These are phyloP conservation scores for Nigrospora osmanthi DNA, from an alignment of 2,329 filamentous ascomycete species.

Conservation along the genomic window DNA sequence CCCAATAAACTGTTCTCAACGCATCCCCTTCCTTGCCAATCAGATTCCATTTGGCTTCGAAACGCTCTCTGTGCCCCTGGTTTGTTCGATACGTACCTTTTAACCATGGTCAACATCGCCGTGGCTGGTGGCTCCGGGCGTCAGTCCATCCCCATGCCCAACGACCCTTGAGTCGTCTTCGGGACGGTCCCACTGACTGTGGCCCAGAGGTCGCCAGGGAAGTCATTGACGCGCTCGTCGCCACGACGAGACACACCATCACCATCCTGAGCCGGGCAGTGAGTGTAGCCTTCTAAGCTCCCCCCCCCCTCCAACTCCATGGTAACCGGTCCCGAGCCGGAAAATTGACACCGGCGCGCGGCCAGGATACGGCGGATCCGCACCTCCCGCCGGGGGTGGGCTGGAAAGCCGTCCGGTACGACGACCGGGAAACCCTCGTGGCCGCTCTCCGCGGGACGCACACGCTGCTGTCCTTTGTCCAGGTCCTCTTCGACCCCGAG, in stretches of 20 bases:
- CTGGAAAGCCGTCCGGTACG: constrained; percentile 37
- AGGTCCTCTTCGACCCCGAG: constrained; percentile 20
- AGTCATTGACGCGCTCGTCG: constrained; percentile 40
- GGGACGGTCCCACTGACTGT: background rate
- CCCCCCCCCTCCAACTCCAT: no score
- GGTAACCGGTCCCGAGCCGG: no score
- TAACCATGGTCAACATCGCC: constrained; percentile 33
- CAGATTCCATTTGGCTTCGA: no score
- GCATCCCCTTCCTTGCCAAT: no score
- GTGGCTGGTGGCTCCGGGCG: constrained; percentile 36
- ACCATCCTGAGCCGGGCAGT: constrained; percentile 40
- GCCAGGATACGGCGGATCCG: background rate
- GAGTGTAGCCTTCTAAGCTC: no score
- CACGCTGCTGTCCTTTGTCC: constrained; percentile 45
- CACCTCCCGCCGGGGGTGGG: constrained; percentile 18
- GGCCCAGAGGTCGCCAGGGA: constrained; percentile 42
- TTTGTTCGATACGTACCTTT: no score
- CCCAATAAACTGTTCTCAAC: no score
- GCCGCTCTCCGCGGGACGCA: constrained; percentile 35
- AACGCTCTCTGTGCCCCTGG: no score
- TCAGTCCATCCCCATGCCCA: constrained; percentile 14
- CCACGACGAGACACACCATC: constrained; percentile 42
- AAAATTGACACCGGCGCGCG: no score
- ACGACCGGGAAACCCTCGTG: constrained; percentile 26
- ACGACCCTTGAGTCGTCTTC: background rate